Base-by-base conservation (phyloP, 1,139 yeast species). In the Sugiyamaella japonica region DNA sequence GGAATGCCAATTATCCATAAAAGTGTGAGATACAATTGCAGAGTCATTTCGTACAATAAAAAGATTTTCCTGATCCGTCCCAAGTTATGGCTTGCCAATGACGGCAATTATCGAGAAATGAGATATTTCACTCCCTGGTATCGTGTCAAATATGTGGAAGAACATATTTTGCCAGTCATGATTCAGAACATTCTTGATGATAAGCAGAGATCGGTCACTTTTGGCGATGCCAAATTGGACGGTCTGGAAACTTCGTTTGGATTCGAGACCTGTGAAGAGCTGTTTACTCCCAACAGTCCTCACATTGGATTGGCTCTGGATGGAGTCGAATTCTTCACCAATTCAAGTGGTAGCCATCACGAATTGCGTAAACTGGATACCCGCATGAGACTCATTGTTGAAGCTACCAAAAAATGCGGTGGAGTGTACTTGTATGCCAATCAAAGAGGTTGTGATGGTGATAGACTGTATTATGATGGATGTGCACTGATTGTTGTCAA, bases 381-480 rank as follows among this genome's bases (percentile, higher is more conserved):
- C 4, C 79, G 99, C 63, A 76, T 93, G 74, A 82, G 86, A 55
- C 79, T 95, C 65, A 95, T 93, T 63, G 82, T 84, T 31, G 96
- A 88, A 68, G 99, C 99, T 1, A 90, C 98, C 3, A 81, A 89
- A 56, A 90, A 93, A 70, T 90, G 97, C 68, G 99, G 99, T 45
- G 99, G 99, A 40, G 83, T 93, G 29, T 93, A 93, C 66, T 75
- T 93, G 53, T 93, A 93, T 67, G 83, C 99, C 20, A 93, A 93
- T 70, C 99, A 95, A 72, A 85, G 86, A 59, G 99, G 99, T 6
- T 93, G 99, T 70, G 99, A 95, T 70, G 99, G 99, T 61, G 99
- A 95, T 68, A 79, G 99, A 57, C 74, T 93, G 52, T 93, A 95
- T 70, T 93, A 93, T 67, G 99, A 93, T 71, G 99, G 99, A 1